Conservation (phyloP, 106 monocot genomes). For the Iris macrosiphon region DNA sequence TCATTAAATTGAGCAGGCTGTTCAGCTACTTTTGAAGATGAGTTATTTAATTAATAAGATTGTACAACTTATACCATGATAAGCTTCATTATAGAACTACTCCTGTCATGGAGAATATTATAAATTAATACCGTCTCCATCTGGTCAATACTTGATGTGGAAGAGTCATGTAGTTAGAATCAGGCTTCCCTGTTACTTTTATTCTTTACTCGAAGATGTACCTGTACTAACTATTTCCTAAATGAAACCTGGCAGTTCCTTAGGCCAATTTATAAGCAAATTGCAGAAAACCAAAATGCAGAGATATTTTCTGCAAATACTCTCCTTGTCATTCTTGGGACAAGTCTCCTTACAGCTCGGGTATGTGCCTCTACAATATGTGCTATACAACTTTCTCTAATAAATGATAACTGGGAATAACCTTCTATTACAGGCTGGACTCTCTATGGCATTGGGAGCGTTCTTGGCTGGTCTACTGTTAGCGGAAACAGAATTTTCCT, state of each 20-base stretch:
- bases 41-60: too few species aligned
- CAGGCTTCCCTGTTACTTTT: neutral
- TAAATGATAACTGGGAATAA: neutral
- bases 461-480: slow-evolving; percentile 96
- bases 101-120: too few species aligned
- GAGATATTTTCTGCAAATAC: slow-evolving; percentile 99
- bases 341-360: slow-evolving; percentile 98
- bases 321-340: slow-evolving; percentile 94
- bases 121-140: too few species aligned
- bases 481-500: slow-evolving; percentile 99
- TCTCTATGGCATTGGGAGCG: slow-evolving; percentile 97
- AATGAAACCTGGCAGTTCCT: slow-evolving; percentile 50
- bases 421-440: slow-evolving; percentile 57
- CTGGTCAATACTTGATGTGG: too few species aligned
- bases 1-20: neutral
- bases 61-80: too few species aligned
- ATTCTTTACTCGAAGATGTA: neutral
- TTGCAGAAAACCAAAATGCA: slow-evolving; percentile 97
- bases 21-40: too few species aligned
- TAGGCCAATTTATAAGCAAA: slow-evolving; percentile 96
- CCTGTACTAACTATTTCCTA: slow-evolving; percentile 2
- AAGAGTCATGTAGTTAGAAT: slow-evolving; percentile 2
- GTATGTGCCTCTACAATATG: slow-evolving; percentile 30
- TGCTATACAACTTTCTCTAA: neutral
- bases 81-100: too few species aligned